phyloP scores from a whole-genome alignment of 805 yeast species.

The Yamadazyma nakazawae region DNA sequence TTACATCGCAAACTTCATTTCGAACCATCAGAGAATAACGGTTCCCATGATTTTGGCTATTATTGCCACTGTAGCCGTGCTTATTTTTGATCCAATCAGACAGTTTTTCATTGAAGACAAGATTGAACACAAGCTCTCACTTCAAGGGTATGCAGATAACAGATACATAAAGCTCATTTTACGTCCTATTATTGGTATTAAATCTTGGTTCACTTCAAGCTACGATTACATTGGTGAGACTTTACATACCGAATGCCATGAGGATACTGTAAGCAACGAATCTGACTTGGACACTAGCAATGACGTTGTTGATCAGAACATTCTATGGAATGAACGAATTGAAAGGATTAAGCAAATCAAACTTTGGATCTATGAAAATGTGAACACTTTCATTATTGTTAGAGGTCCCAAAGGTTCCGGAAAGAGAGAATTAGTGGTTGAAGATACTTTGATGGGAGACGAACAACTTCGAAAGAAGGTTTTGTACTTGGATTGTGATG shows the following conservation, averaged over 20 bases:
- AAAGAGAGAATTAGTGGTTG: constrained; percentile 72
- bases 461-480: constrained; percentile 42
- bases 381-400: constrained; percentile 84
- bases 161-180: constrained; percentile 24
- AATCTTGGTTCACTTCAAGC: constrained; percentile 27
- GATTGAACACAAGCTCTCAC: constrained; percentile 56
- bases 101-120: constrained; percentile 73
- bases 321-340: constrained; percentile 68
- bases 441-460: constrained; percentile 59
- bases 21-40: constrained; percentile 77
- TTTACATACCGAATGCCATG: constrained; percentile 10
- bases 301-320: constrained; percentile 20
- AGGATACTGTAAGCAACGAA: constrained; percentile 16
- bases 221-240: constrained; percentile 36
- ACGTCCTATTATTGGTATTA: constrained; percentile 25
- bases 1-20: constrained; percentile 52
- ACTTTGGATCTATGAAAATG: constrained; percentile 82
- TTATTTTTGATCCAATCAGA: constrained; percentile 91
- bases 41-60: constrained; percentile 78
- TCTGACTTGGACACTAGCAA: constrained; percentile 12
- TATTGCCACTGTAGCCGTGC: constrained; percentile 75
- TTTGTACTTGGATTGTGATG: constrained; percentile 75
- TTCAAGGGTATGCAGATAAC: constrained; percentile 44
- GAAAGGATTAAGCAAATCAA: constrained; percentile 66
- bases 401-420: constrained; percentile 97